Base-by-base conservation (phyloP, 2,329 filamentous ascomycete species). In the Dactylellina cionopaga region DNA sequence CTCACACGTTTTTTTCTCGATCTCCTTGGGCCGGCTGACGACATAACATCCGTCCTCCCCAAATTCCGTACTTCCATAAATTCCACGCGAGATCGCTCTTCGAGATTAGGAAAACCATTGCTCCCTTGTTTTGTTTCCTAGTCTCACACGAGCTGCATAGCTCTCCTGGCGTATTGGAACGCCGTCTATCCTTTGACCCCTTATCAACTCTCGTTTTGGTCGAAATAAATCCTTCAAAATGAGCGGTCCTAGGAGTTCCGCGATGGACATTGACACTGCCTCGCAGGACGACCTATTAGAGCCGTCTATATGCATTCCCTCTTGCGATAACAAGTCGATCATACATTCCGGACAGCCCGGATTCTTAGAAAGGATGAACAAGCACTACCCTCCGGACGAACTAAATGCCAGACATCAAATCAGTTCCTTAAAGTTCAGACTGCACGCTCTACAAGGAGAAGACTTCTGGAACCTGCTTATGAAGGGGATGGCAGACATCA, bases 401-500 rank as follows among this genome's bases (percentile, higher is more conserved):
- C 25, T 68, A 41, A 60, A 52, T 6, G 69, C 69, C 3, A 55
- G 69, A 25, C 56, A 56, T 22, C 46, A 63, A 5, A 74, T 74
- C 55, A 68, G 68, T 15, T 43, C 27, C 5, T 24, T 74, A 15
- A 74, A 74, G 22, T 41, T 46, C 3, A 63, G 39, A 39, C 29
- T 74, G 17, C 41, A 63, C 25, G n/a, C 55, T 9, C 39, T 68
- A 9, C 60, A 66, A 62, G 62, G 69, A 15, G 62, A 68, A 24
- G 82, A 84, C 52, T 90, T 91, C 80, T 91, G 88, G 88, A 81
- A 81, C 44, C 80, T 84, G 19, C 80, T 90, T 64, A 86, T 89
- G 80, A 85, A 89, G 77, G 87, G 86, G 43, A 82, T 91, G 76
- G 86, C 88, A 46, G 82, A 83, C 47, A 85, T 91, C 33, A 83